Evolutionary conservation across 352 stramenopile genomes (phyloP).

Genomic region (Pythium scleroteichum): DNA sequence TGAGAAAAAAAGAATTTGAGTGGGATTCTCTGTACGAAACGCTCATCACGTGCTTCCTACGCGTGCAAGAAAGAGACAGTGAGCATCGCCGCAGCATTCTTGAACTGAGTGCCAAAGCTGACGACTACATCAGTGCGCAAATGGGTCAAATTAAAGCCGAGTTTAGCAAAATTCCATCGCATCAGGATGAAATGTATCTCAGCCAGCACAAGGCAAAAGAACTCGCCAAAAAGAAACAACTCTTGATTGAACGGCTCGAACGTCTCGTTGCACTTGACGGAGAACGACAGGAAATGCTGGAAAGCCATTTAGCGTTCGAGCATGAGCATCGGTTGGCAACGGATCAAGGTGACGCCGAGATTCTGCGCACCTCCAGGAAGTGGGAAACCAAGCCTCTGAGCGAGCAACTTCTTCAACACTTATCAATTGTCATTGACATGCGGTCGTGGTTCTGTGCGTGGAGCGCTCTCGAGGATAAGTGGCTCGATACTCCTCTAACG

Average conservation of each 20-base stretch:
- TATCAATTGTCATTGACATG: conserved; percentile 58
- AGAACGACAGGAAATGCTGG: conserved; percentile 44
- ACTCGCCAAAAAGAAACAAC: conserved; percentile 22
- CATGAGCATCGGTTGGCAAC: conserved; percentile 38
- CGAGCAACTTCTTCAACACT: conserved; percentile 50
- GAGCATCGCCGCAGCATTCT: conserved; percentile 64
- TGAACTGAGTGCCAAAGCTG: conserved; percentile 46
- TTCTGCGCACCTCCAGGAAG: background rate
- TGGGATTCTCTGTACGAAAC: conserved; percentile 74
- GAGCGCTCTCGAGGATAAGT: conserved; percentile 48
- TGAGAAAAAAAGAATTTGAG: conserved; percentile 52
- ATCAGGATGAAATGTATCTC: conserved; percentile 22
- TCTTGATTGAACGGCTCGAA: conserved; percentile 47
- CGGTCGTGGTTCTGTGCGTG: conserved; percentile 57
- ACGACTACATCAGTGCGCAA: conserved; percentile 42
- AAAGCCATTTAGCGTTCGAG: conserved; percentile 47
- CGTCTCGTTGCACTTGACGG: conserved; percentile 48
- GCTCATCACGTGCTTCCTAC: conserved; percentile 49
- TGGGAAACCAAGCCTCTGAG: conserved; percentile 30
- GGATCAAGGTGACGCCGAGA: background rate
- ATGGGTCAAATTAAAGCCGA: conserved; percentile 37
- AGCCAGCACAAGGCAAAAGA: conserved; percentile 17
- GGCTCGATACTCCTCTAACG: conserved; percentile 38
- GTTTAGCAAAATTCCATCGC: conserved; percentile 40
- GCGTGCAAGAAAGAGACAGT: conserved; percentile 60